Percentiles rank a stretch among this genome's conserved stretches.
Evolutionary conservation across 2,329 filamentous ascomycete genomes (phyloP).

Genomic region (Fusarium tupiense): DNA sequence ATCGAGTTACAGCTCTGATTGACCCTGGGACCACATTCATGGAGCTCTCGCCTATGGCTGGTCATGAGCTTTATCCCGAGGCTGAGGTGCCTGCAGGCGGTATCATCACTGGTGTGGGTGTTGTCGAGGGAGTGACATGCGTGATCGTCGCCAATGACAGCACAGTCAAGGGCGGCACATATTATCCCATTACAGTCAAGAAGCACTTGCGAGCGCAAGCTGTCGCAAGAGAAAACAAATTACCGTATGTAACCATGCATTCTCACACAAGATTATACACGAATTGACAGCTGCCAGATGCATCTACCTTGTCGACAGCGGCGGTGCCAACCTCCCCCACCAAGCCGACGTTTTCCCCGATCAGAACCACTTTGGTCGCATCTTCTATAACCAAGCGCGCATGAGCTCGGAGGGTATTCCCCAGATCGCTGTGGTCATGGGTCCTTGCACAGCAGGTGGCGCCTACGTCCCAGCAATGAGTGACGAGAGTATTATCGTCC

Average conservation of each 20-base stretch:
- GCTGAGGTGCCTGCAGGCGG: slow-evolving; percentile 90
- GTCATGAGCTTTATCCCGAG: slow-evolving; percentile 83
- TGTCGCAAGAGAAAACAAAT: slow-evolving; percentile 86
- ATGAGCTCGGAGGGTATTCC: slow-evolving; percentile 92
- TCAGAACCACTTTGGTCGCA: slow-evolving; percentile 92
- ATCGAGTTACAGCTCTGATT: slow-evolving; percentile 86
- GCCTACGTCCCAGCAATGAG: slow-evolving; percentile 98
- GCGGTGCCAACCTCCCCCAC: slow-evolving; percentile 92
- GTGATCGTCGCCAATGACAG: slow-evolving; percentile 96
- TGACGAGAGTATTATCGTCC: slow-evolving; percentile 96
- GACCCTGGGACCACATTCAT: slow-evolving; percentile 91
- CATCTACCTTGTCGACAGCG: slow-evolving; percentile 96
- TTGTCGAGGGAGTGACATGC: slow-evolving; percentile 89
- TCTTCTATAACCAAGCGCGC: slow-evolving; percentile 97
- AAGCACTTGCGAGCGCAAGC: slow-evolving; percentile 95
- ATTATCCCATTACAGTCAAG: slow-evolving; percentile 97
- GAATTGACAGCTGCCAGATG: slow-evolving; percentile 61
- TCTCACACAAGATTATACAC: neutral
- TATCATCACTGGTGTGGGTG: slow-evolving; percentile 91
- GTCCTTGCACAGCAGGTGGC: slow-evolving; percentile 93
- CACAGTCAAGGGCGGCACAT: slow-evolving; percentile 96
- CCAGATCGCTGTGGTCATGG: slow-evolving; percentile 96
- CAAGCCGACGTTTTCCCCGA: slow-evolving; percentile 97
- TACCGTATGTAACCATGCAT: slow-evolving; percentile 61
- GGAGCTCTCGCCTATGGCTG: slow-evolving; percentile 92